Base-by-base conservation (phyloP, 2,329 filamentous ascomycete species). In the Fusarium tanahbumbuense region DNA sequence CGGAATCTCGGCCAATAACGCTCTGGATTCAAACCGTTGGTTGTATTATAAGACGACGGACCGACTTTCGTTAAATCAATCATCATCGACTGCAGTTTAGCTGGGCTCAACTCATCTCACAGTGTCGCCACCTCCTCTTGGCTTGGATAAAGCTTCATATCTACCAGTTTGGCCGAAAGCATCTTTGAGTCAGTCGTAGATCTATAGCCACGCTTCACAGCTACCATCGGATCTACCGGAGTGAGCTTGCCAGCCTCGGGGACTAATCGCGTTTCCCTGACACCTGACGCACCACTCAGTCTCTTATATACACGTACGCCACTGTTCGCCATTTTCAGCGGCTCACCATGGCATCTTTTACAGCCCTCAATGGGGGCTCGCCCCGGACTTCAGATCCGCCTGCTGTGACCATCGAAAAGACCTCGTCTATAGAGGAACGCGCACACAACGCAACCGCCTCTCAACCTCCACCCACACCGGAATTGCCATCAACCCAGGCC, bases 291-390 rank as follows among this genome's bases (percentile, higher is more conserved):
- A 56, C 59, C 44, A 34, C 46, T 45, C 28, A 28, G 45, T 40
- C 56, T 23, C 32, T 52, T 37, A 22, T 50, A 27, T 62, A 11
- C 34, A 37, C 42, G 28, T 40, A 59, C 27, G 48, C 22, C 60
- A 30, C 28, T 30, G 25, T 34, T 55, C 56, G 48, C 50, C 45
- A 22, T 30, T n/a, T 23, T n/a, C 42, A 40, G 40, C 47, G 41
- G 32, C 52, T 23, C 54, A 70, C 72, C 71, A 87, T 87, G 85
- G 81, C 85, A 41, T 77, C 82, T n/a, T 86, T 86, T 64, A 85
- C 81, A 30, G 83, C 84, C 69, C 81, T 87, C n/a, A 86, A 86
- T 66, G 83, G 84, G 69, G 81, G 78, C 72, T 85, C 83, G 64
- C 84, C 83, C 47, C 85, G 82, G 70, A 75, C 77, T 27, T 73